These are phyloP conservation scores for Dioscorea zingiberensis DNA, from an alignment of 106 monocot genomes.

Conservation along the genomic window DNA sequence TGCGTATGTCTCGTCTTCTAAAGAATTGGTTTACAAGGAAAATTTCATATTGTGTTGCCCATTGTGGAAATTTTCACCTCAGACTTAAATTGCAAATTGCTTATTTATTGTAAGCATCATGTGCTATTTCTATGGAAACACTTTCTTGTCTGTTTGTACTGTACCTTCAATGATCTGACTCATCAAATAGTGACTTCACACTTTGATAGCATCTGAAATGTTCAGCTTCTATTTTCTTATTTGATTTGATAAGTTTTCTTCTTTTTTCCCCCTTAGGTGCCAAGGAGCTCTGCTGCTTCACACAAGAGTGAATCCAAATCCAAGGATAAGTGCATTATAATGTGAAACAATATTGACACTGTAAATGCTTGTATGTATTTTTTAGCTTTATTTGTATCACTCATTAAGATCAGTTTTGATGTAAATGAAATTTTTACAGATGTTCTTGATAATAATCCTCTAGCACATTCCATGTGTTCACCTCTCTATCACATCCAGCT, in stretches of 20 bases:
- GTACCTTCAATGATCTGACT: neutral
- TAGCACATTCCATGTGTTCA: too few relatives aligned
- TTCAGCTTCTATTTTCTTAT: too few relatives aligned
- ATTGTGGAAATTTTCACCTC: neutral
- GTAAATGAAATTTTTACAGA: neutral
- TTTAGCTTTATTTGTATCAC: neutral
- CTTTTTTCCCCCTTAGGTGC: neutral
- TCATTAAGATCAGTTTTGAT: neutral
- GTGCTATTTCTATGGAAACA: neutral
- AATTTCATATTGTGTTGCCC: too few relatives aligned
- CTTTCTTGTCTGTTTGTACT: neutral
- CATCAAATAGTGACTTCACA: too few relatives aligned
- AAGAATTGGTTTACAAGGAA: too few relatives aligned
- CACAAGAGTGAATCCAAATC: conserved; percentile 4
- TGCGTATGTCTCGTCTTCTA: too few relatives aligned
- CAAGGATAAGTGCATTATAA: conserved; percentile 3
- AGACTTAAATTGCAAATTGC: neutral
- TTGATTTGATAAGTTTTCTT: neutral
- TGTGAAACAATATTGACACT: neutral
- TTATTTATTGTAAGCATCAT: neutral
- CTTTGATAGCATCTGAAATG: too few relatives aligned
- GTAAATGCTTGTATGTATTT: conserved; percentile 2
- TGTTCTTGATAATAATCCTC: too few relatives aligned
- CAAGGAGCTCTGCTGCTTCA: conserved; percentile 6
- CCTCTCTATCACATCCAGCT: too few relatives aligned